phyloP scores from a whole-genome alignment of 2,329 filamentous ascomycete species.

The Basipetospora sp. region DNA sequence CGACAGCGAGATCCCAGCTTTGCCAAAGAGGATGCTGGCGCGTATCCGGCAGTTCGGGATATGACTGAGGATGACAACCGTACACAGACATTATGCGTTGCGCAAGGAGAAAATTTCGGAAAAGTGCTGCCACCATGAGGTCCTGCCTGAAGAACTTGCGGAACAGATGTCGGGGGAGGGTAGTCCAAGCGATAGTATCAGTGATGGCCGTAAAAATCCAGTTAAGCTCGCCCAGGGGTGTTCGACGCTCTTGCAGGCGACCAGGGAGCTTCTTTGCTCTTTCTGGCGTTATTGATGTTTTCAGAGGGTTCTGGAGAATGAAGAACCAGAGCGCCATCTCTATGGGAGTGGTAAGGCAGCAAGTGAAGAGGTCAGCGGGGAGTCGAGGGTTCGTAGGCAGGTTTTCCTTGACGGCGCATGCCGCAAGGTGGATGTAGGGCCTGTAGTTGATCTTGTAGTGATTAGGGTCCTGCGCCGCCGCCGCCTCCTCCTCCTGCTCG shows the following conservation, averaged over 20 bases:
- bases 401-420: slow-evolving; percentile 79
- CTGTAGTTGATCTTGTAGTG: slow-evolving; percentile 62
- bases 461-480: slow-evolving; percentile 60
- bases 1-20: slow-evolving; percentile 93
- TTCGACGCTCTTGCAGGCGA: slow-evolving; percentile 79
- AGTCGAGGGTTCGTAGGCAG: slow-evolving; percentile 87
- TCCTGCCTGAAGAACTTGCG: slow-evolving; percentile 96
- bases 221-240: slow-evolving; percentile 87
- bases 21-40: slow-evolving; percentile 91
- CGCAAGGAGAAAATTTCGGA: slow-evolving; percentile 86
- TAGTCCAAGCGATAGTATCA: slow-evolving; percentile 97
- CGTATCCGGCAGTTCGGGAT: slow-evolving; percentile 81
- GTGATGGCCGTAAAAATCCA: slow-evolving; percentile 99
- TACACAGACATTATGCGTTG: slow-evolving; percentile 94
- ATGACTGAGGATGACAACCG: slow-evolving; percentile 86
- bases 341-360: slow-evolving; percentile 89
- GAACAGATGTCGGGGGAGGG: slow-evolving; percentile 74
- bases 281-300: slow-evolving; percentile 56
- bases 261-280: slow-evolving; percentile 82
- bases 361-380: slow-evolving; percentile 89
- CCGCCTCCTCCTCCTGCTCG: slow-evolving; percentile 71
- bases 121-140: slow-evolving; percentile 95
- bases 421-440: slow-evolving; percentile 75
- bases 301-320: slow-evolving; percentile 74
- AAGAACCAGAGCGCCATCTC: slow-evolving; percentile 96